These are phyloP conservation scores for Pseudocercospora fuligena DNA, from an alignment of 2,329 filamentous ascomycete species.

Conservation along the genomic window DNA sequence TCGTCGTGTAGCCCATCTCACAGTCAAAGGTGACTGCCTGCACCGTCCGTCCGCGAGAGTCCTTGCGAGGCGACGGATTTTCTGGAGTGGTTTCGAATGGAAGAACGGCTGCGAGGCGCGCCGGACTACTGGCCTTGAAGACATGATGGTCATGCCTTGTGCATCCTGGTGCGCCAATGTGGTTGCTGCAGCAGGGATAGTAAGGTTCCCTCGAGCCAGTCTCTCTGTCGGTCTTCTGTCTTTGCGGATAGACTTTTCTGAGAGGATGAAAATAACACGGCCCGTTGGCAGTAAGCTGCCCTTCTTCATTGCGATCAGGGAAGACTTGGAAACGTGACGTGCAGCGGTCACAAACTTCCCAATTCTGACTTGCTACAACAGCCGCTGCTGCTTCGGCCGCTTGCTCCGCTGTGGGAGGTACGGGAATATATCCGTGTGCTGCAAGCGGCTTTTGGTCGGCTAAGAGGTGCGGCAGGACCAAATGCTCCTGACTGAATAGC, in stretches of 20 bases:
- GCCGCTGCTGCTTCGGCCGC: slow-evolving; percentile 70
- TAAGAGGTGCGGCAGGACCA: slow-evolving; percentile 63
- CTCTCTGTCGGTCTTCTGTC: slow-evolving; percentile 60
- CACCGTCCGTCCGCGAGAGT: slow-evolving; percentile 37
- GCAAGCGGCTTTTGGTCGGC: slow-evolving; percentile 69
- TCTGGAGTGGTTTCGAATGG: slow-evolving; percentile 80
- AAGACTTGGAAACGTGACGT: slow-evolving; percentile 87
- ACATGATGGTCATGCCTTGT: slow-evolving; percentile 75
- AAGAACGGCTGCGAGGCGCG: slow-evolving; percentile 75
- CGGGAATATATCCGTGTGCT: slow-evolving; percentile 74
- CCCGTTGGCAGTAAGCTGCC: slow-evolving; percentile 78
- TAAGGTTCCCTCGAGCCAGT: slow-evolving; percentile 61
- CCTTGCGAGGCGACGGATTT: slow-evolving; percentile 58
- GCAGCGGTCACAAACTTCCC: slow-evolving; percentile 90
- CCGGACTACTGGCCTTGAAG: slow-evolving; percentile 79
- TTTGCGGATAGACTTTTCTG: slow-evolving; percentile 65
- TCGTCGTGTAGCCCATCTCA: slow-evolving; percentile 94
- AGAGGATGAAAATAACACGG: slow-evolving; percentile 82
- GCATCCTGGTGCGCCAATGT: slow-evolving; percentile 78
- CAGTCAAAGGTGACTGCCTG: slow-evolving; percentile 88
- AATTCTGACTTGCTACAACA: slow-evolving; percentile 70
- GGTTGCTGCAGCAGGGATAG: slow-evolving; percentile 79
- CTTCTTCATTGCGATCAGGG: slow-evolving; percentile 77
- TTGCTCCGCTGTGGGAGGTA: slow-evolving; percentile 67
- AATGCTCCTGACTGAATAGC: slow-evolving; percentile 68